Percentiles rank a stretch among this genome's conserved stretches.
Evolutionary conservation across 2,329 filamentous ascomycete genomes (phyloP).

Genomic region (Myriosclerotinia curreyana): DNA sequence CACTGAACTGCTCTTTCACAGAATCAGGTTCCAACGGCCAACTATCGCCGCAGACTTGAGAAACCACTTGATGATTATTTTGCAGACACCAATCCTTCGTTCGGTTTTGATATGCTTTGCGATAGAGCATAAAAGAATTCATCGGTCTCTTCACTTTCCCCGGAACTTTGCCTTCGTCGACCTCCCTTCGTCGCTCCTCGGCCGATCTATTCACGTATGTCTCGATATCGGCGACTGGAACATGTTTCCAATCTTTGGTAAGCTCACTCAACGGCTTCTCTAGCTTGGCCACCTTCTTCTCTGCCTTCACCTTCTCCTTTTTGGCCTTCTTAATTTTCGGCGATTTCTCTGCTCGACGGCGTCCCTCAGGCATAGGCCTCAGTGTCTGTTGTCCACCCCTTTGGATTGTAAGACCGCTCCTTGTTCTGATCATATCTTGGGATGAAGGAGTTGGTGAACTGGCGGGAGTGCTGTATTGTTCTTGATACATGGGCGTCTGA

Average conservation of each 20-base stretch:
- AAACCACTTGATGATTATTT: conserved; percentile 93
- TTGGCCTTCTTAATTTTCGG: conserved; percentile 41
- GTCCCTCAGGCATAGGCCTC: conserved; percentile 34
- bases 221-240: conserved; percentile 74
- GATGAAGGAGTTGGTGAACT: conserved; percentile 49
- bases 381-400: conserved; percentile 31
- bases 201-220: conserved; percentile 70
- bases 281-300: conserved; percentile 53
- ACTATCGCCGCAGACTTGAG: conserved; percentile 77
- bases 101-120: conserved; percentile 84
- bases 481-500: conserved; percentile 30
- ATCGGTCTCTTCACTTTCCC: conserved; percentile 87
- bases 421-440: conserved; percentile 34
- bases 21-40: conserved; percentile 79
- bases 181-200: conserved; percentile 65
- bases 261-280: conserved; percentile 68
- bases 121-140: conserved; percentile 98
- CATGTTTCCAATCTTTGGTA: conserved; percentile 58
- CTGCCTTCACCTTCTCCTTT: conserved; percentile 43
- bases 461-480: conserved; percentile 51
- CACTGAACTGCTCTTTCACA: conserved; percentile 71
- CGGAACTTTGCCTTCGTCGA: conserved; percentile 61
- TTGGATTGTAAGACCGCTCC: conserved; percentile 34
- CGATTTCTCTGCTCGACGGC: conserved; percentile 30
- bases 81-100: conserved; percentile 77